phyloP scores from a whole-genome alignment of 169 alveolate genomes.

The Blepharisma undulans region DNA sequence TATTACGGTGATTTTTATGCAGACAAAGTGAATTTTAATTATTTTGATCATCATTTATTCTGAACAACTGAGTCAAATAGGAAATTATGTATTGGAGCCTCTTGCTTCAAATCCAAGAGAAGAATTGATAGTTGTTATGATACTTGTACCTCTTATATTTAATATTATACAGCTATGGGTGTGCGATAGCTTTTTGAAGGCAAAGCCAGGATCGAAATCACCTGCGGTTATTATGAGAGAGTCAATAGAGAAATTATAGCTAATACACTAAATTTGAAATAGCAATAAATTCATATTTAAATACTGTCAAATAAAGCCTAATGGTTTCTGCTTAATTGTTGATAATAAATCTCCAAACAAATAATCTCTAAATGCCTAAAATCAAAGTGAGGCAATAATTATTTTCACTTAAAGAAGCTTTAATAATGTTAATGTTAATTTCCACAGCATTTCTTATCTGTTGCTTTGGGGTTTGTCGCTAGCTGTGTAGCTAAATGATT shows the following conservation, averaged over 20 bases:
- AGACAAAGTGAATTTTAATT: slow-evolving; percentile 51
- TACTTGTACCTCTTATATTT: slow-evolving; percentile 56
- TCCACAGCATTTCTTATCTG: neutral
- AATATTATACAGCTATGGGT: slow-evolving; percentile 67
- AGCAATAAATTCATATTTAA: neutral
- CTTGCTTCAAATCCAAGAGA: slow-evolving; percentile 63
- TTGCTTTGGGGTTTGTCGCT: neutral
- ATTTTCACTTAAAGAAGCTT: neutral
- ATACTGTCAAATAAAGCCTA: neutral
- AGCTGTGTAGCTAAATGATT: neutral
- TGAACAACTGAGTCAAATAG: slow-evolving; percentile 48
- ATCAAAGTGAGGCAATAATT: no score
- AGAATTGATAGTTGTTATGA: slow-evolving; percentile 70
- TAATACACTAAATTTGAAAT: neutral
- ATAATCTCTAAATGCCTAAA: no score
- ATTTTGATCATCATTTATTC: slow-evolving; percentile 45
- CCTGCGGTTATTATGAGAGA: neutral
- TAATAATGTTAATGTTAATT: neutral
- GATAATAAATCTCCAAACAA: no score
- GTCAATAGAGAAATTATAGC: neutral
- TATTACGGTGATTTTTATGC: neutral
- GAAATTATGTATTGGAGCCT: slow-evolving; percentile 46
- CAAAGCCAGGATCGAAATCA: neutral
- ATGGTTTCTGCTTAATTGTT: neutral
- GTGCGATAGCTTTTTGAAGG: slow-evolving; percentile 63